phyloP scores from a whole-genome alignment of 371 early-diverging fungal species.

The Zychaea mexicana region DNA sequence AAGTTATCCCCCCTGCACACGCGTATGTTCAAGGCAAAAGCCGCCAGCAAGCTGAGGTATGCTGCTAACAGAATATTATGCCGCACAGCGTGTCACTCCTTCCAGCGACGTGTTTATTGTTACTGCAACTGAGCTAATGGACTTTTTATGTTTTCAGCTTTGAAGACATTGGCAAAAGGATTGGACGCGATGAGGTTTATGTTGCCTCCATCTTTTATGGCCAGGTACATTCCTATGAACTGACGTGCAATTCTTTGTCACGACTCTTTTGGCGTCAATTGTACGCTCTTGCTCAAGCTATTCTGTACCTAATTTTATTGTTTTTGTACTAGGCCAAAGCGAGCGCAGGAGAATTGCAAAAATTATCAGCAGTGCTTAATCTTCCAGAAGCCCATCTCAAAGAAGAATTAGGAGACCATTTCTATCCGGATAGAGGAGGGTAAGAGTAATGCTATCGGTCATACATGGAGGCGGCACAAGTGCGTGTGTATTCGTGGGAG shows the following conservation, averaged over 20 bases:
- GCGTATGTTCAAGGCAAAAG: slow-evolving; percentile 44
- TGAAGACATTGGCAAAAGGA: slow-evolving; percentile 55
- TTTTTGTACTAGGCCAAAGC: slow-evolving; percentile 63
- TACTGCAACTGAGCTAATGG: not conserved
- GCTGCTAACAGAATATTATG: too few species aligned
- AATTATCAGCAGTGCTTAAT: slow-evolving; percentile 52
- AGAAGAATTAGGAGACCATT: slow-evolving; percentile 54
- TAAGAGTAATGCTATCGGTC: slow-evolving; percentile 7
- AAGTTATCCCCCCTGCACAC: slow-evolving; percentile 34
- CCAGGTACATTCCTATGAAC: slow-evolving; percentile 36
- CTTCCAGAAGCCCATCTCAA: slow-evolving; percentile 55
- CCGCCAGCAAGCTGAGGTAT: slow-evolving; percentile 37
- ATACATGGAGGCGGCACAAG: not conserved
- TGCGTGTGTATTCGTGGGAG: not conserved
- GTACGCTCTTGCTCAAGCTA: not conserved
- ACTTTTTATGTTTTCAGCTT: slow-evolving; percentile 56
- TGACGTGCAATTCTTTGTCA: too few species aligned
- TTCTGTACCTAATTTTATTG: not conserved
- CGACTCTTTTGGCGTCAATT: too few species aligned
- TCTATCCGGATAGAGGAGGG: slow-evolving; percentile 62
- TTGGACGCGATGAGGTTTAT: slow-evolving; percentile 68
- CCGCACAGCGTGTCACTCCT: too few species aligned
- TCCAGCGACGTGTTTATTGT: too few species aligned
- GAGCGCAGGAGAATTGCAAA: slow-evolving; percentile 48
- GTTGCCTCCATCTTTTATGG: slow-evolving; percentile 75